phyloP scores from a whole-genome alignment of 805 yeast genomes.

The Ogataea methanolica region DNA sequence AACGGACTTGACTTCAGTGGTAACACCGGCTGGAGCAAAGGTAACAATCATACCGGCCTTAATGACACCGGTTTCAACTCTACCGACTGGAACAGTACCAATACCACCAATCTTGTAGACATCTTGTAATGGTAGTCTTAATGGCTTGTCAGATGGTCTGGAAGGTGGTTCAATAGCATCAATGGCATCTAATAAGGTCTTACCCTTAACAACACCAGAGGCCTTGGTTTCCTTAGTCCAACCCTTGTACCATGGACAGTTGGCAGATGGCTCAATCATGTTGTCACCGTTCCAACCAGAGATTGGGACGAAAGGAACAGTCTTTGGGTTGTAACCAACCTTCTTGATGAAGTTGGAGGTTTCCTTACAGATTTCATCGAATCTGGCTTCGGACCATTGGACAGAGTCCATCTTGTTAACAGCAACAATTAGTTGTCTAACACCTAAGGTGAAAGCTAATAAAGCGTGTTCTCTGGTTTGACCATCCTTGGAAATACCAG shows the following conservation, averaged over 20 bases:
- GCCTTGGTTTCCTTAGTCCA: constrained; percentile 76
- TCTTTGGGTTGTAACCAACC: constrained; percentile 80
- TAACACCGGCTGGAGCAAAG: constrained; percentile 87
- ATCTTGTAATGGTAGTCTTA: constrained; percentile 86
- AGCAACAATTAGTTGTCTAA: constrained; percentile 80
- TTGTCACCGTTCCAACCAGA: constrained; percentile 93
- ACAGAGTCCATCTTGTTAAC: constrained; percentile 95
- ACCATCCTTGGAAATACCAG: constrained; percentile 92
- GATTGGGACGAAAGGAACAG: constrained; percentile 84
- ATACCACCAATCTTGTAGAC: constrained; percentile 92
- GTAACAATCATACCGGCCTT: constrained; percentile 89
- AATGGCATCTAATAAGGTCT: constrained; percentile 80
- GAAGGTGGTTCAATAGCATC: constrained; percentile 76
- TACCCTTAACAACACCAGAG: constrained; percentile 69
- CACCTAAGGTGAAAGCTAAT: constrained; percentile 87
- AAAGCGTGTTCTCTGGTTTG: constrained; percentile 95
- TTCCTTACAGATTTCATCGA: constrained; percentile 72
- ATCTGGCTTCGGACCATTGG: constrained; percentile 81
- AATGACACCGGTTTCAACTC: constrained; percentile 90
- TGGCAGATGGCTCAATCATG: constrained; percentile 79
- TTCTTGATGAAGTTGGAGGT: constrained; percentile 76
- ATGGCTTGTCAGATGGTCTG: constrained; percentile 83
- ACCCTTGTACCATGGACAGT: constrained; percentile 89
- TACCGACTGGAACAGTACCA: constrained; percentile 90
- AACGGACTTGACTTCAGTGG: constrained; percentile 86